These are phyloP conservation scores for Komagataella pseudopastoris DNA, from an alignment of 805 yeast genomes.

Conservation along the genomic window DNA sequence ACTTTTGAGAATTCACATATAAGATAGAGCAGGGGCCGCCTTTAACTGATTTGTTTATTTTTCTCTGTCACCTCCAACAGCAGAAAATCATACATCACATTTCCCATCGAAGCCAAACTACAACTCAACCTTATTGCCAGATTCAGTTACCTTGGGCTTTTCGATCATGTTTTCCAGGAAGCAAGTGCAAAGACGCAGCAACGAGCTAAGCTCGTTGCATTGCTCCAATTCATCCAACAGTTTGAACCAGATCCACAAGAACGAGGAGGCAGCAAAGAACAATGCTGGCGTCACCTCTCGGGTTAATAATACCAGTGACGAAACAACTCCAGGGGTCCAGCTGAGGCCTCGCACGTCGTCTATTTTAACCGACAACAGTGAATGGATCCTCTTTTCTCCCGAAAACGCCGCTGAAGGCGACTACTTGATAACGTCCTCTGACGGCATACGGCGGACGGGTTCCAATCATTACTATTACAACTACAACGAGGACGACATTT, in stretches of 20 bases:
- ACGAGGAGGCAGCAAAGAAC: background rate
- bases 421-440: background rate
- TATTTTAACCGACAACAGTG: conserved; percentile 10
- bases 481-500: background rate
- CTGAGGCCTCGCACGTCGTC: conserved; percentile 1
- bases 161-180: background rate
- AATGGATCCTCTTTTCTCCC: conserved; percentile 19
- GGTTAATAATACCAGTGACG: background rate
- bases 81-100: background rate
- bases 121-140: background rate
- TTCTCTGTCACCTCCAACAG: background rate
- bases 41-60: no score
- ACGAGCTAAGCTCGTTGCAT: background rate
- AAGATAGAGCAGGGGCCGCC: background rate
- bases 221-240: background rate
- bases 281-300: background rate
- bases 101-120: background rate
- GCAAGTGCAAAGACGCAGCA: background rate
- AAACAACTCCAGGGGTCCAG: background rate
- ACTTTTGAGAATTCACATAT: background rate
- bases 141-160: background rate
- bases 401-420: conserved; percentile 1
- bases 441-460: conserved; percentile 5
- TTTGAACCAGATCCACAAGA: background rate
- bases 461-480: conserved; percentile 5